A percentile compares a stretch with the other conserved stretches of the same genome.
phyloP scores from a whole-genome alignment of 345 rosid genomes.

The Eucalyptus tenuipes region DNA sequence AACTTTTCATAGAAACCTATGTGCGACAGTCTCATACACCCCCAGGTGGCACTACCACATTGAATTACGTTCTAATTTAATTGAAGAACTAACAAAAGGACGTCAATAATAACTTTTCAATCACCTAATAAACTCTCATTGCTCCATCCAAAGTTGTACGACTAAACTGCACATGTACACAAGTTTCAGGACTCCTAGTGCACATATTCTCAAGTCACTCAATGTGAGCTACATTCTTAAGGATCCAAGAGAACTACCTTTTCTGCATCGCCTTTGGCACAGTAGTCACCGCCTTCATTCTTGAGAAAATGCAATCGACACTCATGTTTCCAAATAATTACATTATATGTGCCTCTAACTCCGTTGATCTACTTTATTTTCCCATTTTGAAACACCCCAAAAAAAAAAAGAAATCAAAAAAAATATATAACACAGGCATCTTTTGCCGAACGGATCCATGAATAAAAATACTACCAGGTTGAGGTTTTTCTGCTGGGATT shows the following conservation, averaged over 20 bases:
- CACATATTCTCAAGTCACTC: not conserved
- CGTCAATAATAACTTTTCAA: not conserved
- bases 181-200: not conserved
- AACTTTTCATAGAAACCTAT: not conserved
- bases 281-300: not conserved
- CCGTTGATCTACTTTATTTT: not conserved
- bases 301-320: not conserved
- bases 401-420: not conserved
- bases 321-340: not conserved
- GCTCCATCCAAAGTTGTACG: not conserved
- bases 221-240: not conserved
- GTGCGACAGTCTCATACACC: not conserved
- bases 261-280: not conserved
- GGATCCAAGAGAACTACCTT: not conserved
- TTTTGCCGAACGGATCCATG: not conserved
- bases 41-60: not conserved
- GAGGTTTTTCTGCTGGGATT: not conserved
- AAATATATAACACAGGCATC: not conserved
- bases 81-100: not conserved
- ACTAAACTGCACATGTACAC: not conserved
- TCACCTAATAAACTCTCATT: not conserved
- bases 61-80: not conserved
- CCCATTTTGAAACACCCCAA: not conserved
- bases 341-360: not conserved
- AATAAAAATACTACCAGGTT: not conserved